Evolutionary conservation across 2,329 filamentous ascomycete genomes (phyloP), one percentile per base, ranked within the genome.

Genomic region (Mycosphaerella sp.): DNA sequence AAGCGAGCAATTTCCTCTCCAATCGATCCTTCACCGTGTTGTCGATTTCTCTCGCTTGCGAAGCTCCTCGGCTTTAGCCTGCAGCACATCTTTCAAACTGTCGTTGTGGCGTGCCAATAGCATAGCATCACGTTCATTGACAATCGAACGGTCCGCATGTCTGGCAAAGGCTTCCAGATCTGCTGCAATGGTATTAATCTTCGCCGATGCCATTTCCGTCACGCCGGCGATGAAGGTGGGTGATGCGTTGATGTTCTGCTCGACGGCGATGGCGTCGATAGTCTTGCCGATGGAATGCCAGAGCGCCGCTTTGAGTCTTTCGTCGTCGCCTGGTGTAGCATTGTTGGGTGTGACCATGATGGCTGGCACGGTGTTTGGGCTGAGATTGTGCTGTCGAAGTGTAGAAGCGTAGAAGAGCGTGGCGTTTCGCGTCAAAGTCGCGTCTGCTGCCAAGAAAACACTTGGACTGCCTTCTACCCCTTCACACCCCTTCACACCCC

Each of bases 211-310:
- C 70, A 95, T 81, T 70, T 95, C 90, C 0, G 88, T 93, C 66
- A 95, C 71, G 0, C 86, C 82, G 29, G 65, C 70, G 50, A 73
- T 73, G 59, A 71, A 73, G 48, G 70, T 66, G 2, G 70, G 68
- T 26, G 92, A 95, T 6, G 91, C 89, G 70, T 95, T 96, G 59
- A 89, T 80, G 67, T 34, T 41, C 29, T 84, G 76, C 53, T 80
- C 77, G 31, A 89, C 74, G 14, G 84, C 85, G 68, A 95, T 86
- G 61, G 92, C 84, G 69, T 97, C 92, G 59, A 95, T 87, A 56
- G 95, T 92, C 68, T 89, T 87, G 61, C 89, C 88, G 56, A 95
- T 81, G 23, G 84, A 81, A 66, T 86, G 86, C 89, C 89, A 95
- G 23, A 95, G 80, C 11, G 87, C 86, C 36, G 87, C 83, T 76